phyloP scores from a whole-genome alignment of 2,329 filamentous ascomycete genomes.

The Aspergillus versicolor region DNA sequence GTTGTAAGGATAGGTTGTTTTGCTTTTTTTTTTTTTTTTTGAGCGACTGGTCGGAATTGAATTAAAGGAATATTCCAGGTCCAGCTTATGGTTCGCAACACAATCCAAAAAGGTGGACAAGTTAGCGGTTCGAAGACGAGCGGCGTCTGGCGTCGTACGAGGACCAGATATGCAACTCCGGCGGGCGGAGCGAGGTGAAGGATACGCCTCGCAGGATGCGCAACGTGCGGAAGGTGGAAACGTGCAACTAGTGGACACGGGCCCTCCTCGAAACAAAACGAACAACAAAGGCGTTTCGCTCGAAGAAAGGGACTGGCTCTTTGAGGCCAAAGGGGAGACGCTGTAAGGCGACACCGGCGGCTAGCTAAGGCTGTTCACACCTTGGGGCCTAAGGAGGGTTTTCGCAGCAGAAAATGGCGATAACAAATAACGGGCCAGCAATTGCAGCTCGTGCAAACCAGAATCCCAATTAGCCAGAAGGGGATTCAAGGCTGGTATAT shows the following conservation, averaged over 20 bases:
- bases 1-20: not conserved
- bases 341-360: slow-evolving; percentile 10
- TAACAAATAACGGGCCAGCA: not conserved
- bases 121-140: slow-evolving; percentile 1
- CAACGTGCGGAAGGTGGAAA: not conserved
- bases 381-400: slow-evolving; percentile 11
- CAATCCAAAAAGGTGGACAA: not conserved
- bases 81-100: not conserved
- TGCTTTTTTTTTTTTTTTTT: slow-evolving; percentile 9
- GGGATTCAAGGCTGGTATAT: not conserved
- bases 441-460: slow-evolving; percentile 3
- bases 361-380: slow-evolving; percentile 20
- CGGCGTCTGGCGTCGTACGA: slow-evolving; percentile 3
- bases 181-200: not conserved
- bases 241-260: not conserved
- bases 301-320: not conserved
- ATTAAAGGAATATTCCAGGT: not conserved
- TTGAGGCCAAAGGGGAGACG: not conserved
- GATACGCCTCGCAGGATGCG: not conserved
- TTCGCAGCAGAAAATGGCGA: not conserved
- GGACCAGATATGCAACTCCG: slow-evolving; percentile 6
- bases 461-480: slow-evolving; percentile 1
- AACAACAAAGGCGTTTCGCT: slow-evolving; percentile 5
- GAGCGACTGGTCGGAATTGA: not conserved
- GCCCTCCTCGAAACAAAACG: not conserved